Percentiles rank a stretch among this genome's conserved stretches.
Evolutionary conservation across 768 basidiomycete genomes (phyloP).

Genomic region (Lenzites betulinus): DNA sequence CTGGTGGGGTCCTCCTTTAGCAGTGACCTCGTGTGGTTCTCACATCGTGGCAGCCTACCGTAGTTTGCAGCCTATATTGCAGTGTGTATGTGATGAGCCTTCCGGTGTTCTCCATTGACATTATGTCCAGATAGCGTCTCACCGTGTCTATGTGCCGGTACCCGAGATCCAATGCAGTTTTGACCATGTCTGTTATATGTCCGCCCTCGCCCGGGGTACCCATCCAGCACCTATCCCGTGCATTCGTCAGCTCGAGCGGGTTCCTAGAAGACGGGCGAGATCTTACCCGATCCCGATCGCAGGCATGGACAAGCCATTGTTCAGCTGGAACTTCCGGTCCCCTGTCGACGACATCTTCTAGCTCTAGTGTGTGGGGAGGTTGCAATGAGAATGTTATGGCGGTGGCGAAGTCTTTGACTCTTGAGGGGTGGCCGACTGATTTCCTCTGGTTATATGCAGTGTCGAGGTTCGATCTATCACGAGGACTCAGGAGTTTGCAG

Average conservation of each 20-base stretch:
- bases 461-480: no score
- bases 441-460: no score
- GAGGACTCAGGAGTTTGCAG: no score
- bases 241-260: neutral
- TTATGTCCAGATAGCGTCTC: neutral
- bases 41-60: neutral
- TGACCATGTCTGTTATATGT: constrained; percentile 13
- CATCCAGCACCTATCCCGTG: constrained; percentile 12
- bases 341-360: no score
- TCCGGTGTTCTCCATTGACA: no score
- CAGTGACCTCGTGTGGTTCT: neutral
- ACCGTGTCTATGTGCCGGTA: constrained; percentile 14
- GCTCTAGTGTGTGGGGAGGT: no score
- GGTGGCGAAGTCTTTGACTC: no score
- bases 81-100: no score
- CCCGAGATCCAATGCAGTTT: constrained; percentile 2
- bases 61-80: constrained; percentile 8
- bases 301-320: constrained; percentile 15
- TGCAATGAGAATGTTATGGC: no score
- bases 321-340: constrained; percentile 10
- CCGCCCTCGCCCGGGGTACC: constrained; percentile 1
- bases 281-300: constrained; percentile 18
- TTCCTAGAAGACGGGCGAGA: neutral
- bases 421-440: no score
- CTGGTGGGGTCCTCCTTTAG: constrained; percentile 16